Percentiles rank a stretch among this genome's conserved stretches.
Conservation (phyloP, 768 basidiomycete genomes). For the Leccinum pellstonianum region DNA sequence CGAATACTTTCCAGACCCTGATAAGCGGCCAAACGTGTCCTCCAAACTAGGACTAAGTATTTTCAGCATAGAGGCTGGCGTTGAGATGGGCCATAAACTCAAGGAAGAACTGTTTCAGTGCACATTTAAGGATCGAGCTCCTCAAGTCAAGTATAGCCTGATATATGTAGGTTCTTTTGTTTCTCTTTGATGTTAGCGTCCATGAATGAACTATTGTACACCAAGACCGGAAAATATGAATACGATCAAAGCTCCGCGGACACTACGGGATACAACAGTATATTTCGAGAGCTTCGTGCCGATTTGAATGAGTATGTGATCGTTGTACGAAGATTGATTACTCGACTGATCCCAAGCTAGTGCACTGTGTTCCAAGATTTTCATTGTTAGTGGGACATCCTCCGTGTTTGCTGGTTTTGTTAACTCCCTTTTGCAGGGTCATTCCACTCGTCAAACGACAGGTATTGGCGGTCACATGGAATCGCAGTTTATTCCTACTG, state of each 20-base stretch:
- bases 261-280: neutral
- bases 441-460: constrained; percentile 12
- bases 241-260: neutral
- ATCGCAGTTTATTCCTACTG: constrained; percentile 8
- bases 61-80: constrained; percentile 19
- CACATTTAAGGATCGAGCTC: neutral
- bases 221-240: constrained; percentile 7
- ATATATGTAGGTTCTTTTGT: constrained; percentile 6
- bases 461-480: constrained; percentile 15
- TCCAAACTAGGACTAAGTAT: constrained; percentile 26
- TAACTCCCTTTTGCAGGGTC: constrained; percentile 3
- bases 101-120: neutral
- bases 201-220: neutral
- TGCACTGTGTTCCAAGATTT: constrained; percentile 65
- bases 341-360: constrained; percentile 34
- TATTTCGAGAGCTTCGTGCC: constrained; percentile 11
- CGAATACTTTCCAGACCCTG: neutral
- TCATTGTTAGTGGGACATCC: constrained; percentile 56
- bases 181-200: neutral
- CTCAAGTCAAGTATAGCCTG: constrained; percentile 5
- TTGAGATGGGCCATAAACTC: neutral
- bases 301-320: constrained; percentile 16
- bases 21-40: neutral
- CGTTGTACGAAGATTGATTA: neutral
- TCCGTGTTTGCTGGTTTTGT: neutral